Evolutionary conservation across 768 basidiomycete genomes (phyloP).

Genomic region (Amyloporia xantha): DNA sequence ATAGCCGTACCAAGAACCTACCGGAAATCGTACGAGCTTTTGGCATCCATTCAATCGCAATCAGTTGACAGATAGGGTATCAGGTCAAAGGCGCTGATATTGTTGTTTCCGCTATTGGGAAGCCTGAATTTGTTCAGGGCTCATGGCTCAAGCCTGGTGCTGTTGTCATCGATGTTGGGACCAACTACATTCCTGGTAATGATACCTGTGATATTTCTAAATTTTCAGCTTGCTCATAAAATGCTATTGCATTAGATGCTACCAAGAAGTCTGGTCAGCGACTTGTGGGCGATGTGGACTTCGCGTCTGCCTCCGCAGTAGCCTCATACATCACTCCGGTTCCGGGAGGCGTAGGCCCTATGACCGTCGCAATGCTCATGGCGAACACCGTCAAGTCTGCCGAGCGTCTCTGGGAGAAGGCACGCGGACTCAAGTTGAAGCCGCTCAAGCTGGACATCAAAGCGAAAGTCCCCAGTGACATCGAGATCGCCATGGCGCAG

Average conservation of each 20-base stretch:
- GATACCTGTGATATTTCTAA: not conserved
- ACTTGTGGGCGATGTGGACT: conserved; percentile 95
- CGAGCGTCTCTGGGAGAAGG: conserved; percentile 68
- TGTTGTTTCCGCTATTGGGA: conserved; percentile 94
- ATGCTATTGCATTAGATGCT: conserved; percentile 43
- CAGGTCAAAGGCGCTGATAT: conserved; percentile 87
- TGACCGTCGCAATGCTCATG: conserved; percentile 99
- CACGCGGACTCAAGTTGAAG: conserved; percentile 59
- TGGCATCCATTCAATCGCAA: not conserved
- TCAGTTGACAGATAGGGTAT: not conserved
- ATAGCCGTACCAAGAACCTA: conserved; percentile 82
- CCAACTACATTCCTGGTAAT: conserved; percentile 88
- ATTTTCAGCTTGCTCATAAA: not conserved
- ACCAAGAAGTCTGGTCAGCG: conserved; percentile 94
- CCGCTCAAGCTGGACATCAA: conserved; percentile 76
- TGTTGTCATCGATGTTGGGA: conserved; percentile 96
- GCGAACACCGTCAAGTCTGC: conserved; percentile 86
- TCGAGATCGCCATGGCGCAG: conserved; percentile 93
- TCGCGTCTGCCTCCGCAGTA: conserved; percentile 60
- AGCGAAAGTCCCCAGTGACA: conserved; percentile 90
- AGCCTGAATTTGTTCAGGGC: conserved; percentile 84
- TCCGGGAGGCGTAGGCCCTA: conserved; percentile 98
- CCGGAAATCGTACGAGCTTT: conserved; percentile 56
- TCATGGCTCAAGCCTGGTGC: conserved; percentile 95
- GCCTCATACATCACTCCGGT: conserved; percentile 96